A percentile compares a stretch with the other conserved stretches of the same genome.
Evolutionary conservation across 495 filamentous ascomycete species (phyloP).

Genomic region (Polyplosphaeria fusca): DNA sequence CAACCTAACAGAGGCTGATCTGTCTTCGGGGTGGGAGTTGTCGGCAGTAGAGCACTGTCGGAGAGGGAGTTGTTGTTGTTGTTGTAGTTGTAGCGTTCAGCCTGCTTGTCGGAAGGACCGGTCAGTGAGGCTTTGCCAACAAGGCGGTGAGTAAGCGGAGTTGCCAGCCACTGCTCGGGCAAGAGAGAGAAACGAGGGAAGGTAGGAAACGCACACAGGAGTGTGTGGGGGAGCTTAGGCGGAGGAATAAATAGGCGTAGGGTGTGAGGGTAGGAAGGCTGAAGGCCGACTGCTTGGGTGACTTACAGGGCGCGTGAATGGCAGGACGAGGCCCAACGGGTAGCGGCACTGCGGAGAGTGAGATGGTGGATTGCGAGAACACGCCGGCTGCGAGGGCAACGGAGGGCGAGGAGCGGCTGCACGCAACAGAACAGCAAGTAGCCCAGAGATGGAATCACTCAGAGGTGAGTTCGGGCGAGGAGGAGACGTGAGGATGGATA

Average conservation of each 20-base stretch:
- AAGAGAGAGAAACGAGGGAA: neutral
- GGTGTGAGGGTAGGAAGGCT: neutral
- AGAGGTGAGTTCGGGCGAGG: neutral
- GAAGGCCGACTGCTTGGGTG: conserved; percentile 7
- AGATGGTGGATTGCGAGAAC: neutral
- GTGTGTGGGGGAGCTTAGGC: neutral
- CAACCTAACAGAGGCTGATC: conserved; percentile 32
- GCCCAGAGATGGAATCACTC: conserved; percentile 7
- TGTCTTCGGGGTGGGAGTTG: conserved; percentile 6
- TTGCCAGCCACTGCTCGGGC: conserved; percentile 3
- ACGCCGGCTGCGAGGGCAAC: conserved; percentile 8
- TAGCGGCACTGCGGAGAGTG: conserved; percentile 14
- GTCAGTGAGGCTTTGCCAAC: conserved; percentile 37
- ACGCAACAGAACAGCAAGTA: conserved; percentile 15
- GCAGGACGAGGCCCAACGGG: conserved; percentile 30
- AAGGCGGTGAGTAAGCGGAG: conserved; percentile 35
- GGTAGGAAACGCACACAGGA: neutral
- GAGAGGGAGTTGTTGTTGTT: neutral
- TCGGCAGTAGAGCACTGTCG: neutral
- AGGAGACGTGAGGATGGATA: conserved; percentile 1
- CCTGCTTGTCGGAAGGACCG: conserved; percentile 30
- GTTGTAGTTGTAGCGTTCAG: conserved; percentile 26
- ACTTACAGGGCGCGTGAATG: conserved; percentile 35
- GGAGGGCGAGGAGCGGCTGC: conserved; percentile 20
- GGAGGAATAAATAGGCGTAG: conserved; percentile 11